These are phyloP conservation scores for Torulaspora gathmanii DNA, from an alignment of 805 yeast species.

Conservation along the genomic window DNA sequence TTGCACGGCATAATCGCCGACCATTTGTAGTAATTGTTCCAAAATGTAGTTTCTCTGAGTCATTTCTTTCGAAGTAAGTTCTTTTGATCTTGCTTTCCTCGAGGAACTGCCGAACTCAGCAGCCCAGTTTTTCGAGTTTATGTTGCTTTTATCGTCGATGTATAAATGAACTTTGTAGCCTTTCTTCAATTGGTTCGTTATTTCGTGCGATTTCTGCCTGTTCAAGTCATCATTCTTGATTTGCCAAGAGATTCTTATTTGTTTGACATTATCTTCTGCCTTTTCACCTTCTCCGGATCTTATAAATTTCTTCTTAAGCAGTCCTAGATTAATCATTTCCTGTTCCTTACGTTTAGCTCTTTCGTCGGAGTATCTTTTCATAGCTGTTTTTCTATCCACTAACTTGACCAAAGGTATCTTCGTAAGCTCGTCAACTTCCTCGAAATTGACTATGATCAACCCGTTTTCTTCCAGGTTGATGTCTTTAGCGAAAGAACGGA, in stretches of 20 bases:
- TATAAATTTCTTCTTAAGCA: conserved; percentile 12
- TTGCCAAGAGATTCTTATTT: conserved; percentile 51
- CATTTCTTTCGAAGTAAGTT: conserved; percentile 32
- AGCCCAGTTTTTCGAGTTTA: conserved; percentile 24
- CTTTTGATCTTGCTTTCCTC: conserved; percentile 8
- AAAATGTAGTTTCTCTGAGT: conserved; percentile 36
- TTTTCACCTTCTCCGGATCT: conserved; percentile 15
- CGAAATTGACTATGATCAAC: conserved; percentile 25
- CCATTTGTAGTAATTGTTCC: conserved; percentile 27
- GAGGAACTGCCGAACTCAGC: conserved; percentile 23
- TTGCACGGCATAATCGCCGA: conserved; percentile 25
- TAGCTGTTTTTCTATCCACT: conserved; percentile 25
- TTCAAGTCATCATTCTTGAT: conserved; percentile 49
- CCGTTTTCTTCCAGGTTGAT: conserved; percentile 27
- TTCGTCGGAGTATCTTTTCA: conserved; percentile 29
- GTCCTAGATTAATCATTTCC: conserved; percentile 25
- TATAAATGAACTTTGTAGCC: conserved; percentile 41
- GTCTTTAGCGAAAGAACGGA: conserved; percentile 26
- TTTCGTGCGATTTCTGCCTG: conserved; percentile 51
- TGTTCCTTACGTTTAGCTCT: conserved; percentile 25
- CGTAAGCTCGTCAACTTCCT: conserved; percentile 13
- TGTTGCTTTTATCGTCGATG: conserved; percentile 39
- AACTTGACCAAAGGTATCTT: conserved; percentile 29
- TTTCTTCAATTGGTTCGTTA: conserved; percentile 41
- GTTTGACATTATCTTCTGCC: conserved; percentile 38